Base-by-base conservation (phyloP, 2,329 filamentous ascomycete genomes). In the Moelleriella libera region DNA sequence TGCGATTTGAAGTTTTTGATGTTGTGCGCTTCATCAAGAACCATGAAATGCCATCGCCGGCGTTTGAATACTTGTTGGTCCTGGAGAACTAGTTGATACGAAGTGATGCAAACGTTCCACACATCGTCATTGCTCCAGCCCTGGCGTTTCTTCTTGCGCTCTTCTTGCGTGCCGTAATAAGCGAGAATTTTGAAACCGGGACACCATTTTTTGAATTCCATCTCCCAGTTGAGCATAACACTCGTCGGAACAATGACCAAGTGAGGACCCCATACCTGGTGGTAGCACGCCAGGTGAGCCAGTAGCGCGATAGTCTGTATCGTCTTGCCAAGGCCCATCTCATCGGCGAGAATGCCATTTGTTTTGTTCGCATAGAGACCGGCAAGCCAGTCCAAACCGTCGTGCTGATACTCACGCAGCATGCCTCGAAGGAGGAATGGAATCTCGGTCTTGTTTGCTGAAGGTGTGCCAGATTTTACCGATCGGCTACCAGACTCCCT, bases 1-100 rank as follows among this genome's bases (percentile, higher is more conserved):
- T 96, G 89, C 2, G 90, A 96, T 59, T 94, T 89, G 72, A 97
- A 98, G 65, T 98, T 98, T 61, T 98, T 97, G 74, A 98, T 98
- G 66, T 98, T 97, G 69, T 98, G 92, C 0, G 94, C 92, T 68
- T 98, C 92, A 56, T 98, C 92, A 1, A 98, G 77, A 53, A 98
- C 89, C 78, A 98, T 88, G 64, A 97, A 98, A 60, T 97, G 89
- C 94, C 94, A 98, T 47, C 80, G 78, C 34, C 90, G 80, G 52
- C 89, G 81, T 61, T 94, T 92, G 68, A 98, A 94, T 1, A 94
- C 88, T 55, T 90, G 84, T 53, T 92, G 84, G 60, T 98, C 94
- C 60, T 95, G 88, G 12, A 97, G 74, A 6, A 97, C 89, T 44
- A 98, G 80, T 58, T 98, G 90, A 62, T 98, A 98, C 0, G 90